These are phyloP conservation scores for Chaetomium sp. DNA, from an alignment of 2,329 filamentous ascomycete species.

Conservation along the genomic window DNA sequence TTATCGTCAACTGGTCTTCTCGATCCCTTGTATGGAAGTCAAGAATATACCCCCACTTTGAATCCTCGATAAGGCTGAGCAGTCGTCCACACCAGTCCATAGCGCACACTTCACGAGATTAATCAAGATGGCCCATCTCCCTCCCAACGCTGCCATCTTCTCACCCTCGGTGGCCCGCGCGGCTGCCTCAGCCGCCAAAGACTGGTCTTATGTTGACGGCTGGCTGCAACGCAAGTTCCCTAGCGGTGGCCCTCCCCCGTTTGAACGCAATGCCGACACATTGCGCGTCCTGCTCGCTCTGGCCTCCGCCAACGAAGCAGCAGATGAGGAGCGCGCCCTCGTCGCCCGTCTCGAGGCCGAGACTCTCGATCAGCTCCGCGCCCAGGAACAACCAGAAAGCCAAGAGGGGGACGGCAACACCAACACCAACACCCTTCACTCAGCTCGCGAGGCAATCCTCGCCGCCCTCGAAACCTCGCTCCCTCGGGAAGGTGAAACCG, in stretches of 20 bases:
- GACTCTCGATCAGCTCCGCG: constrained; percentile 56
- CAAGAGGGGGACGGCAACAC: constrained; percentile 3
- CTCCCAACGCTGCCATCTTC: constrained; percentile 59
- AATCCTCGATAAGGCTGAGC: not conserved
- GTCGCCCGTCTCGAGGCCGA: constrained; percentile 61
- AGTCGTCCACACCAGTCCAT: not conserved
- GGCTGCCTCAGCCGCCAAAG: constrained; percentile 79
- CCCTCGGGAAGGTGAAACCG: constrained; percentile 54
- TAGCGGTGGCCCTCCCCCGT: constrained; percentile 64
- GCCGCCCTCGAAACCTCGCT: constrained; percentile 58
- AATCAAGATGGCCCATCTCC: constrained; percentile 44
- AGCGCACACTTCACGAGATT: not conserved
- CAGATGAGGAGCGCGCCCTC: constrained; percentile 68
- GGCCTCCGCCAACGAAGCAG: constrained; percentile 73
- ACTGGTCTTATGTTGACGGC: constrained; percentile 84
- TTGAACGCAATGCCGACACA: constrained; percentile 87
- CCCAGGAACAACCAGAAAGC: constrained; percentile 40
- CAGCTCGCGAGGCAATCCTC: constrained; percentile 49
- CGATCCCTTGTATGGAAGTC: not conserved
- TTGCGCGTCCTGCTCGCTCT: constrained; percentile 73
- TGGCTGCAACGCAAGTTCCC: constrained; percentile 77
- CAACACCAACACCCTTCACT: constrained; percentile 27
- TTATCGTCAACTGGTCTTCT: not conserved
- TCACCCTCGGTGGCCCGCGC: constrained; percentile 70
- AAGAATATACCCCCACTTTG: not conserved